Evolutionary conservation across 805 yeast species (phyloP), one percentile per base, ranked within the genome.

Genomic region (Lachancea thermotolerans): DNA sequence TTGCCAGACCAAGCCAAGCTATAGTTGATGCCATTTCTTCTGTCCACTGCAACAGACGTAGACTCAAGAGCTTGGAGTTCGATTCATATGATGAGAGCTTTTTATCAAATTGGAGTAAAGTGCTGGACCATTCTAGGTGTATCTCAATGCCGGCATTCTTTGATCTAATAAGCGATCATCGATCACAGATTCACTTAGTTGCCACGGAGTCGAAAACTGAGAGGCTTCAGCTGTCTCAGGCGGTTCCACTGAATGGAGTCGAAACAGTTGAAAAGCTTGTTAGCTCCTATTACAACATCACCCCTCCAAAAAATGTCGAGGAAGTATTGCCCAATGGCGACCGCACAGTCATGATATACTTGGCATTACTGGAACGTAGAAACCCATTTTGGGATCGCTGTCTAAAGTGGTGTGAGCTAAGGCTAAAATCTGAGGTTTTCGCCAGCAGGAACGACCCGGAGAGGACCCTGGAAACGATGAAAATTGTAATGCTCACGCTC

Each of bases 1-100:
- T 49, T 1, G 30, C 59, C 50, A 4, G 30, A 36, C n/a, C 56
- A 57, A 1, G 40, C 28, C 25, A 44, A 2, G 31, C 34, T 1
- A 52, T 61, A 14, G 30, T 45, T 12, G 42, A 45, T 4, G 18
- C 49, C 2, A 49, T 58, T 10, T 6, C 21, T 6, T 31, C 38
- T 6, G 37, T 59, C 5, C 48, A 52, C 32, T 54, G 54, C 41
- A 51, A 55, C 32, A 39, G 38, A 21, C 49, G 54, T 34, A 47
- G 46, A 15, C 37, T 58, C 10, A 48, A 49, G 33, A 38, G 45
- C 2, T 39, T 59, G 14, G 54, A 55, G 35, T 34, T 42, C n/a
- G 35, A 52, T 14, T 18, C 46, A 10, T 42, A 54, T 12, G 55
- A 59, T 29, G 3, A 28, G 9, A 38, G 27, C 4, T 56, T 57